Evolutionary conservation across 225 moss, liverwort and hornwort species (phyloP).

Genomic region (Sphagnum contortum): DNA sequence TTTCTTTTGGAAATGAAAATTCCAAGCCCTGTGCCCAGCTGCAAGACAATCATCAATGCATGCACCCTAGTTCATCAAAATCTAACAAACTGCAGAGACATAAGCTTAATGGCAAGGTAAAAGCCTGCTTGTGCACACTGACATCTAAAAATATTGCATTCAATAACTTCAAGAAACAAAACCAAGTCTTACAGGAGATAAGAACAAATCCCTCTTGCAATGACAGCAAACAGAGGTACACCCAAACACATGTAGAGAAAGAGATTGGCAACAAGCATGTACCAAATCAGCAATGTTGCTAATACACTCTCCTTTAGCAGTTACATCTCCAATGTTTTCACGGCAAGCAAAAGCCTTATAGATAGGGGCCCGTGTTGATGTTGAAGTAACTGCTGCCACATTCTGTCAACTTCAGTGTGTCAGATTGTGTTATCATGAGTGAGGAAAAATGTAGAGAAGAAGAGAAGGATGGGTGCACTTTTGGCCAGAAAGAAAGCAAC

Average conservation of each 20-base stretch:
- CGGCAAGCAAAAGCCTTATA: slow-evolving; percentile 96
- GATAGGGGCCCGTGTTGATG: slow-evolving; percentile 92
- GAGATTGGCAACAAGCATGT: slow-evolving; percentile 9
- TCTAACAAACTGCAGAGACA: slow-evolving; percentile 1
- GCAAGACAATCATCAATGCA: slow-evolving; percentile 12
- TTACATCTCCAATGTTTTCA: slow-evolving; percentile 97
- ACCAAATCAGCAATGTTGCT: slow-evolving; percentile 98
- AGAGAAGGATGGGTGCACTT: neutral
- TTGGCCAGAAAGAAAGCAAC: too few species aligned
- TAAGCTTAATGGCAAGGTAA: neutral
- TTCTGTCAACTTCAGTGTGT: slow-evolving; percentile 32
- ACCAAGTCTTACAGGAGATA: too few species aligned
- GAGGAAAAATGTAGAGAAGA: neutral
- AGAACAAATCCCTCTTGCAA: neutral
- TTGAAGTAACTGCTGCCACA: slow-evolving; percentile 97
- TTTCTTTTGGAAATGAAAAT: slow-evolving; percentile 91
- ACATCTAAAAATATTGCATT: too few species aligned
- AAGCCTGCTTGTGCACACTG: too few species aligned
- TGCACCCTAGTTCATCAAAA: neutral
- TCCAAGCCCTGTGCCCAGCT: slow-evolving; percentile 94
- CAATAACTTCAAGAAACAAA: too few species aligned
- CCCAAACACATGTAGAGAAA: slow-evolving; percentile 1
- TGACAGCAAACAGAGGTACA: neutral
- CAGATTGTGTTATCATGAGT: too few species aligned
- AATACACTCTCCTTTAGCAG: slow-evolving; percentile 98